These are phyloP conservation scores for Uromyces viciae-fabae DNA, from an alignment of 1,284 basidiomycete species.

Conservation along the genomic window DNA sequence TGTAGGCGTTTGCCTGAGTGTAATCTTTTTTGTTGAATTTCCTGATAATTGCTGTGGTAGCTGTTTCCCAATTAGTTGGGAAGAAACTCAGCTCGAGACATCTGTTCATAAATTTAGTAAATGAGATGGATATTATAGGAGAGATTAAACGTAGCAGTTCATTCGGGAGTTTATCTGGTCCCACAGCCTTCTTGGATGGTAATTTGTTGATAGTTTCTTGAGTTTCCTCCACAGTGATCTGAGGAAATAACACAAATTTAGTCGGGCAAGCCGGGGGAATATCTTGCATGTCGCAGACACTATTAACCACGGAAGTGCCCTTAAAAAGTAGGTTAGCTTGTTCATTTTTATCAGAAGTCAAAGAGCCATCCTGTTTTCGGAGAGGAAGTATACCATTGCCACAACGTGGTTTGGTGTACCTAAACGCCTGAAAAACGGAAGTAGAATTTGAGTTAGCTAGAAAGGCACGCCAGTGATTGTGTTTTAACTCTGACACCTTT, in stretches of 20 bases:
- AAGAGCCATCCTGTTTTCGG: not conserved
- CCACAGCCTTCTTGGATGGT: not conserved
- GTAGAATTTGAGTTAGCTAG: not conserved
- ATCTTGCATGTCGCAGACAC: not conserved
- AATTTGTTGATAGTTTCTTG: not conserved
- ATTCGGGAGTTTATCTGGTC: not conserved
- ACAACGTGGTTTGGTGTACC: constrained; percentile 20
- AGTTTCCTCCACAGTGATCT: not conserved
- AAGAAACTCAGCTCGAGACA: not conserved
- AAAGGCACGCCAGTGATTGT: constrained; percentile 16
- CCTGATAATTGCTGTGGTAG: not conserved
- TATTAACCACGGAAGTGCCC: not conserved
- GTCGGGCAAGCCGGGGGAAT: not conserved
- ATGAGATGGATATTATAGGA: not conserved
- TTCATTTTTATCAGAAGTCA: not conserved
- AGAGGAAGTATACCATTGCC: not conserved
- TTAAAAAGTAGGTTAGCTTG: not conserved
- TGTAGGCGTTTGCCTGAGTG: not conserved
- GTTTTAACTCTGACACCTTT: not conserved
- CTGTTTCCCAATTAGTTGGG: not conserved
- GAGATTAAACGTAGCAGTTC: not conserved
- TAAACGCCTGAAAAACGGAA: constrained; percentile 7
- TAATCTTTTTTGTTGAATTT: constrained; percentile 13
- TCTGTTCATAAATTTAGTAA: constrained; percentile 5
- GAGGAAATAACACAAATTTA: not conserved